phyloP scores from a whole-genome alignment of 2,329 filamentous ascomycete genomes.

The Phialophora verrucosa region DNA sequence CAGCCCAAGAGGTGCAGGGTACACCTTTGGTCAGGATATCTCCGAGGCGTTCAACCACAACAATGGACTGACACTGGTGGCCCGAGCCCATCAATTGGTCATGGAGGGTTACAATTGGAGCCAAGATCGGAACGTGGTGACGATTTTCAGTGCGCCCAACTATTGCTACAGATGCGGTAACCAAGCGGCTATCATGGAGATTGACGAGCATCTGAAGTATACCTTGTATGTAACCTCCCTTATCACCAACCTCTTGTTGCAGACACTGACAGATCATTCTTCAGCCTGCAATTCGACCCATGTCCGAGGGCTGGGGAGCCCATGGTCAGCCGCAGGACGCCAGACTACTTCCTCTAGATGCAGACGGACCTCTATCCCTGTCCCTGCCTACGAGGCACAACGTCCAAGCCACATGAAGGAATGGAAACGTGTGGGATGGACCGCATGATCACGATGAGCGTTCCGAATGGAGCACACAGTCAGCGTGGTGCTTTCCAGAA shows the following conservation, averaged over 20 bases:
- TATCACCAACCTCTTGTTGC: slow-evolving; percentile 24
- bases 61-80: slow-evolving; percentile 94
- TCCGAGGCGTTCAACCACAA: slow-evolving; percentile 99
- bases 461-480: not conserved
- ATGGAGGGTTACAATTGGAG: slow-evolving; percentile 99
- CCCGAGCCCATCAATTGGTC: slow-evolving; percentile 94
- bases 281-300: slow-evolving; percentile 96
- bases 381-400: not conserved
- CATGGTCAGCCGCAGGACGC: slow-evolving; percentile 96
- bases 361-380: not conserved
- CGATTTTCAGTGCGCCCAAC: slow-evolving; percentile 89
- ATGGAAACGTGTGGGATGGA: not conserved
- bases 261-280: slow-evolving; percentile 18
- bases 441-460: not conserved
- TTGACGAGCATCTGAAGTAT: slow-evolving; percentile 98
- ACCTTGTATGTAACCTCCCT: slow-evolving; percentile 80
- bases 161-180: slow-evolving; percentile 99
- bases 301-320: slow-evolving; percentile 97
- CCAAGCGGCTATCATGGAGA: slow-evolving; percentile 99
- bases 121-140: slow-evolving; percentile 96
- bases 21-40: slow-evolving; percentile 96
- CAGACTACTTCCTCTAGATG: slow-evolving; percentile 91
- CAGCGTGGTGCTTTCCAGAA: not conserved
- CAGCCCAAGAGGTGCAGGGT: slow-evolving; percentile 89
- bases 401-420: not conserved